A percentile compares a stretch with the other conserved stretches of the same genome.
Evolutionary conservation across 495 filamentous ascomycete genomes (phyloP).

Genomic region (Penicillium lividum): DNA sequence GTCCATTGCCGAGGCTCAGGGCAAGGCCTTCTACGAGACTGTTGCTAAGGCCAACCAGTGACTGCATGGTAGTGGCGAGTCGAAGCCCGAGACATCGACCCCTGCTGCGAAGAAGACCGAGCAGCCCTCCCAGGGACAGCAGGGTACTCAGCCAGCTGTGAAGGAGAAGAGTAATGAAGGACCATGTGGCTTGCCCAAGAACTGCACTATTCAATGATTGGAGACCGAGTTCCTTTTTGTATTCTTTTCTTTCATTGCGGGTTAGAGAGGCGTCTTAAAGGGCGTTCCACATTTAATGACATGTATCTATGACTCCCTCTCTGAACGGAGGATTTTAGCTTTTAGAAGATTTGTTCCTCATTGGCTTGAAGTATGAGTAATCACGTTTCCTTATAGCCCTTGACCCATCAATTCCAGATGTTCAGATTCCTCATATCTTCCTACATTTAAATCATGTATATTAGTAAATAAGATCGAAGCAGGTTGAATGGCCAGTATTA

Average conservation of each 20-base stretch:
- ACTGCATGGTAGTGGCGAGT: slow-evolving; percentile 68
- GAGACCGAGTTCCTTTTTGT: slow-evolving; percentile 15
- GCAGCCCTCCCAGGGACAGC: slow-evolving; percentile 28
- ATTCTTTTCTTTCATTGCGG: slow-evolving; percentile 11
- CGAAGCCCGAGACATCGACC: slow-evolving; percentile 33
- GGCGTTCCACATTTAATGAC: slow-evolving; percentile 17
- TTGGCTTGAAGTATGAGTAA: no score
- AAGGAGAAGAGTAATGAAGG: slow-evolving; percentile 50
- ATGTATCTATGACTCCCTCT: neutral
- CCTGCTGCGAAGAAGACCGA: slow-evolving; percentile 26
- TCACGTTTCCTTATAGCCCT: no score
- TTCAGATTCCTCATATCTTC: no score
- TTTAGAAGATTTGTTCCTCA: neutral
- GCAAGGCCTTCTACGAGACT: slow-evolving; percentile 80
- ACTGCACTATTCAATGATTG: slow-evolving; percentile 60
- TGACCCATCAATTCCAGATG: no score
- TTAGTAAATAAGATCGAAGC: no score
- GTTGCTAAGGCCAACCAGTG: slow-evolving; percentile 78
- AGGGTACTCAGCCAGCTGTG: slow-evolving; percentile 29
- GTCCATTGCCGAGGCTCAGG: slow-evolving; percentile 75
- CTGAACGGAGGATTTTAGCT: neutral
- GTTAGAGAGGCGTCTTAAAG: slow-evolving; percentile 21
- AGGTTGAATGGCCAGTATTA: no score
- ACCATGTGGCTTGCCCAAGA: slow-evolving; percentile 70
- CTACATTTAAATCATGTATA: no score